Conservation (phyloP, 345 rosid genomes). For the Eucalyptus dawsonii region DNA sequence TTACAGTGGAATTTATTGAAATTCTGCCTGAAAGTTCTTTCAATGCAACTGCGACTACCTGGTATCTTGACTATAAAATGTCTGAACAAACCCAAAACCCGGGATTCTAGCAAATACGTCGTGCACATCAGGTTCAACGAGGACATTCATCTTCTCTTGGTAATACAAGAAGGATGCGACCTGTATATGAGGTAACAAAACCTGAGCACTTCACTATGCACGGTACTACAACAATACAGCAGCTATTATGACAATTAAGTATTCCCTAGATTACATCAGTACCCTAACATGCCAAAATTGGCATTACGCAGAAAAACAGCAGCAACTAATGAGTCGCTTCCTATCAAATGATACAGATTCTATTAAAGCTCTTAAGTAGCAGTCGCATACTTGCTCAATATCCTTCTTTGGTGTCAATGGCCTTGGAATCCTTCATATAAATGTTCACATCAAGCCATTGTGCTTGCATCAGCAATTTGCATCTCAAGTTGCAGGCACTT, state of each 20-base stretch:
- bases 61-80: slow-evolving; percentile 93
- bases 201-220: background rate
- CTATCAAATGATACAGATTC: background rate
- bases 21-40: background rate
- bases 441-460: background rate
- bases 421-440: background rate
- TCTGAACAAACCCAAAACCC: slow-evolving; percentile 94
- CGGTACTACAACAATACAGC: background rate
- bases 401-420: background rate
- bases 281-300: background rate
- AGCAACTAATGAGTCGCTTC: background rate
- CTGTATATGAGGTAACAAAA: slow-evolving; percentile 11
- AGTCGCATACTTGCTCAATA: background rate
- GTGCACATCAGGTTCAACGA: slow-evolving; percentile 96
- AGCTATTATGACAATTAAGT: background rate
- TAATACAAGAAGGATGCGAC: slow-evolving; percentile 84
- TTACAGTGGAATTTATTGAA: background rate
- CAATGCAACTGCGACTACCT: slow-evolving; percentile 30
- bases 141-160: slow-evolving; percentile 91
- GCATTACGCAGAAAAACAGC: background rate
- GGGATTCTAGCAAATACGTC: slow-evolving; percentile 97
- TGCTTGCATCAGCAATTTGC: background rate
- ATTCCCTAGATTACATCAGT: background rate
- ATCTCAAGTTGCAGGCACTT: background rate
- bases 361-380: background rate